Evolutionary conservation across 352 stramenopile species (phyloP), one percentile per base, ranked within the genome.

Genomic region (Phytophthora brassicae): DNA sequence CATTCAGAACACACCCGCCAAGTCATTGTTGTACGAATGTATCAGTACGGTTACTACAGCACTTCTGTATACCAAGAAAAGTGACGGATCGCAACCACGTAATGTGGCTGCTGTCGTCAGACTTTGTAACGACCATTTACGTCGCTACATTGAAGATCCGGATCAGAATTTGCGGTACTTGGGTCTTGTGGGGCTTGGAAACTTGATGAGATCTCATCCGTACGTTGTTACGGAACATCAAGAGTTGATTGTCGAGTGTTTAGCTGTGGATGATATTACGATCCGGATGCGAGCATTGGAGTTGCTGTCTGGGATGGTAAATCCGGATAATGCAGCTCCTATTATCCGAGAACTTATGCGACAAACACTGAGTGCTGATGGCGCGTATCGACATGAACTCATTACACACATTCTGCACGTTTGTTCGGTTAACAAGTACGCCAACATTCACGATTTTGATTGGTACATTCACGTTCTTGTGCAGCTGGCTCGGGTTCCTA

Each of bases 121-220:
- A 20, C 82, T 99, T 29, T 99, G 96, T 70, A 96, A 97, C 45
- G 83, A 98, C 59, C 97, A 98, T 47, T 72, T 99, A 22, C 81
- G 90, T 20, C 83, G 91, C 24, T 99, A 99, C 73, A 95, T 99
- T 51, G 86, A 98, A 68, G 97, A 99, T 65, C 69, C 89, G n/a
- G 97, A 99, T 74, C 97, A 99, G 75, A 99, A 99, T 73, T 67
- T 99, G 38, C 98, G 98, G 55, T 99, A 99, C 79, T 65, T 99
- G 19, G 97, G 97, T 8, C 85, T 99, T 7, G 96, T 99, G 0
- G 97, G 97, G 0, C 97, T 99, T 47, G 89, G 89, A 19, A 97
- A 98, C 45, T 81, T 99, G 41, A 98, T 99, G 88, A 81, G 89
- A 62, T 98, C 90, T 38, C 93, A 99, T 70, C 94, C 96, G 35